Conservation (phyloP, 2,329 filamentous ascomycete genomes). For the Penicillium rolfsii region DNA sequence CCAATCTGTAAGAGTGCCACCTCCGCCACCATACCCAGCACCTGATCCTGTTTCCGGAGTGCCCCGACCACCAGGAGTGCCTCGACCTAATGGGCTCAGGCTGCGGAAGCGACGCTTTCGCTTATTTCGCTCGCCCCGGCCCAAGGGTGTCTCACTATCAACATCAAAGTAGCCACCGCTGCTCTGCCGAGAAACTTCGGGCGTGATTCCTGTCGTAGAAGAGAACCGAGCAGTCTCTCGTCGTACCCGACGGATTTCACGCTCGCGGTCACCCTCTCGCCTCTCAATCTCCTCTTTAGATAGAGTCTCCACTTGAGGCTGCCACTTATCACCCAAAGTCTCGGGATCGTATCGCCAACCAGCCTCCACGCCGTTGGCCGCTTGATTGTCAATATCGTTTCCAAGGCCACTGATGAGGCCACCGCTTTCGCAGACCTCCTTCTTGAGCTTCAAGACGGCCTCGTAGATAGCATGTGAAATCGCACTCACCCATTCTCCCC, state of each 20-base stretch:
- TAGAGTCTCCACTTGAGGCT: constrained; percentile 77
- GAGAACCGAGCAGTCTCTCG: constrained; percentile 92
- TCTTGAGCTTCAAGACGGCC: constrained; percentile 87
- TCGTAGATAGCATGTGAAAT: constrained; percentile 98
- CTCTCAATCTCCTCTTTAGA: constrained; percentile 98
- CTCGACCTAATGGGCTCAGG: constrained; percentile 75
- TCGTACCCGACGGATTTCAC: constrained; percentile 82
- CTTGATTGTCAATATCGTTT: constrained; percentile 82
- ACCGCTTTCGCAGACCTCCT: constrained; percentile 92
- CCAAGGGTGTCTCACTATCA: constrained; percentile 76
- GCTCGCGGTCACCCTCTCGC: constrained; percentile 88
- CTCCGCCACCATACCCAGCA: constrained; percentile 70
- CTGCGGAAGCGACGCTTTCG: constrained; percentile 93
- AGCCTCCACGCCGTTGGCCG: constrained; percentile 77
- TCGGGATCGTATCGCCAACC: constrained; percentile 97
- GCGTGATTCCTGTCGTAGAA: constrained; percentile 78
- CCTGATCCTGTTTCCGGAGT: constrained; percentile 71
- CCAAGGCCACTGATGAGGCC: constrained; percentile 72
- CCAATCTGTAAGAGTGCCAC: constrained; percentile 68
- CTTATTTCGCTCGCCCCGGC: constrained; percentile 88
- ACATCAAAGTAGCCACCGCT: constrained; percentile 63
- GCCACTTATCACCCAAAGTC: constrained; percentile 81
- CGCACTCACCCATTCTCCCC: constrained; percentile 90
- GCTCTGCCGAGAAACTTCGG: constrained; percentile 67
- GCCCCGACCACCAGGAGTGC: constrained; percentile 70